Conservation (phyloP, 148 eudicot genomes). For the Cornus controversa region DNA sequence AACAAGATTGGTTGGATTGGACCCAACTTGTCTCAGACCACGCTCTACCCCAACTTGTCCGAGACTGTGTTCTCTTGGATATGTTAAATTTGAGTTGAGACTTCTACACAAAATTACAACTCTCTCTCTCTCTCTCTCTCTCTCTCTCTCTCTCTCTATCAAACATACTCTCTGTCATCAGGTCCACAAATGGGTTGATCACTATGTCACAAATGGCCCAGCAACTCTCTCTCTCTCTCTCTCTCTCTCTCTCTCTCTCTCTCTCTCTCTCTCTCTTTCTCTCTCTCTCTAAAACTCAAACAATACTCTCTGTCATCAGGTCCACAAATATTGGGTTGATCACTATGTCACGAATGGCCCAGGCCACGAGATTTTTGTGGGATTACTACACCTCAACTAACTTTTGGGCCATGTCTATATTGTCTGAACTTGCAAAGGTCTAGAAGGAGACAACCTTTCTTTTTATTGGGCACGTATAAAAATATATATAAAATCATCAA, state of each 20-base stretch:
- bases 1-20: too few species aligned
- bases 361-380: conserved; percentile 29
- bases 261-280: neutral
- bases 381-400: conserved; percentile 4
- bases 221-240: too few species aligned
- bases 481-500: neutral
- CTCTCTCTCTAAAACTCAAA: neutral
- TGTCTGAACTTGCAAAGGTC: conserved; percentile 2
- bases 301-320: too few species aligned
- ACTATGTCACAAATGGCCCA: conserved; percentile 30
- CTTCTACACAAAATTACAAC: neutral
- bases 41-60: too few species aligned
- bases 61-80: too few species aligned
- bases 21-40: too few species aligned
- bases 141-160: neutral
- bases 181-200: neutral
- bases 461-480: neutral
- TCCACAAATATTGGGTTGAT: conserved; percentile 3
- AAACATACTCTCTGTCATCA: too few species aligned
- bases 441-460: neutral
- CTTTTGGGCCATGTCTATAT: conserved; percentile 14
- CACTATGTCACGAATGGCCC: conserved; percentile 31
- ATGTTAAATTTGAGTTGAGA: neutral
- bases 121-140: neutral
- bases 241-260: too few species aligned